phyloP scores from a whole-genome alignment of 805 yeast species.

The Cyberlindnera amylophila region DNA sequence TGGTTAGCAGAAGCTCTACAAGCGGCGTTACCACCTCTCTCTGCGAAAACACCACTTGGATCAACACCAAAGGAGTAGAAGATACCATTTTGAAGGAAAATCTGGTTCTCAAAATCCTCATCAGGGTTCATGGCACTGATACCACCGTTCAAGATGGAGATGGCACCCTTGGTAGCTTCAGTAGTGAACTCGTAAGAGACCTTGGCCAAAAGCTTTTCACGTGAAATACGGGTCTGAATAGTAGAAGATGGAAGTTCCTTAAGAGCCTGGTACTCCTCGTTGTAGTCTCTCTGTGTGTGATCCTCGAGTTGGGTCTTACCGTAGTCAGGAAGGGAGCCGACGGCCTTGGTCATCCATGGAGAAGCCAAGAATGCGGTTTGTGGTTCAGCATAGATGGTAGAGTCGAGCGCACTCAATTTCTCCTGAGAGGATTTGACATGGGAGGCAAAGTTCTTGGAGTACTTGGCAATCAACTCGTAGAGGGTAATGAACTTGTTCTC shows the following conservation, averaged over 20 bases:
- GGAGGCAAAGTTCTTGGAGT: slow-evolving; percentile 60
- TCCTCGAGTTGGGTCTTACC: slow-evolving; percentile 28
- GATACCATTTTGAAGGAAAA: slow-evolving; percentile 76
- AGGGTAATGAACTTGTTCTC: slow-evolving; percentile 38
- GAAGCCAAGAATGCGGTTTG: slow-evolving; percentile 54
- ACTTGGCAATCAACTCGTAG: slow-evolving; percentile 52
- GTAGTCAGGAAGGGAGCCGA: slow-evolving; percentile 23
- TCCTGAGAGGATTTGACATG: slow-evolving; percentile 51
- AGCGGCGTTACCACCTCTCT: slow-evolving; percentile 79
- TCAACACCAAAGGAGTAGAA: slow-evolving; percentile 81
- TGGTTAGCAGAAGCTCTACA: slow-evolving; percentile 76
- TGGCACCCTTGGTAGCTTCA: slow-evolving; percentile 76
- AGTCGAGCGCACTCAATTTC: slow-evolving; percentile 38
- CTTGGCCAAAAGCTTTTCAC: slow-evolving; percentile 73
- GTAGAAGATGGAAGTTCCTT: slow-evolving; percentile 61
- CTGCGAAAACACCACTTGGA: slow-evolving; percentile 58
- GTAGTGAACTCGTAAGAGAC: slow-evolving; percentile 71
- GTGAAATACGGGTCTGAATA: slow-evolving; percentile 62
- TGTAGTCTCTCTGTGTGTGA: slow-evolving; percentile 67
- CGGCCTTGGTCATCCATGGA: slow-evolving; percentile 63
- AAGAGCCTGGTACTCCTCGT: slow-evolving; percentile 83
- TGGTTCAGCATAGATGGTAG: slow-evolving; percentile 60
- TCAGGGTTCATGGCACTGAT: slow-evolving; percentile 76
- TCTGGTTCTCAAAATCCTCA: slow-evolving; percentile 56
- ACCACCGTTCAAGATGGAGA: slow-evolving; percentile 70